Base-by-base conservation (phyloP, 805 yeast species). In the Candida taoyuanica region DNA sequence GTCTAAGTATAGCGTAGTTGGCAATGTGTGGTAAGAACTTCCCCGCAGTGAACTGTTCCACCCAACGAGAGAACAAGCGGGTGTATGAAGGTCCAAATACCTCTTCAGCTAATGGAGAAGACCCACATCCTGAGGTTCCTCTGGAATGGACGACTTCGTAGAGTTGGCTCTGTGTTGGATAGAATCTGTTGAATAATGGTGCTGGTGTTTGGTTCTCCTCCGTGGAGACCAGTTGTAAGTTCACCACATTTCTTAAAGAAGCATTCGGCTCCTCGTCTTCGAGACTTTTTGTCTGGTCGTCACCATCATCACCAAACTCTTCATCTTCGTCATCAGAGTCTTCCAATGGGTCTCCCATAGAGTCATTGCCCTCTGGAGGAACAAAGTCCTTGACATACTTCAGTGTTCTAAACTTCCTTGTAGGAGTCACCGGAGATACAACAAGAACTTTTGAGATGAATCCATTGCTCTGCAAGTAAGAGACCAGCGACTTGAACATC, bases 141-240 rank as follows among this genome's bases (percentile, higher is more conserved):
- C 67, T 42, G 1, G 59, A 47, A 5, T 56, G 52, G 1, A 78
- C 70, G 4, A 69, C 40, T 36, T 75, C 76, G 52, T 65, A 76
- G 0, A 85, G 58, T 55, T 86, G 95, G 43, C 69, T 73, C 27
- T 76, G 79, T 0, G 79, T 45, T 0, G 95, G 89, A 47, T 71
- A 81, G 37, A 78, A 67, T 11, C 67, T 56, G 53, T 82, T 84
- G 36, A 72, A 51, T 1, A 55, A 21, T 5, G 60, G 56, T 18
- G 41, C 21, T 3, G 37, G 35, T 5, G 34, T 25, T 14, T 13
- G 29, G 17, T 44, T 43, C 17, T 41, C 39, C 1, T 47, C 33
- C 7, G 47, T 36, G 7, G 42, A 44, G 5, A 51, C 39, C n/a
- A 52, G 40, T 18, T 47, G 40, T 11, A 53, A 17, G 35, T 47